These are phyloP conservation scores for Talaromyces liani DNA, from an alignment of 495 filamentous ascomycete genomes.

Conservation along the genomic window DNA sequence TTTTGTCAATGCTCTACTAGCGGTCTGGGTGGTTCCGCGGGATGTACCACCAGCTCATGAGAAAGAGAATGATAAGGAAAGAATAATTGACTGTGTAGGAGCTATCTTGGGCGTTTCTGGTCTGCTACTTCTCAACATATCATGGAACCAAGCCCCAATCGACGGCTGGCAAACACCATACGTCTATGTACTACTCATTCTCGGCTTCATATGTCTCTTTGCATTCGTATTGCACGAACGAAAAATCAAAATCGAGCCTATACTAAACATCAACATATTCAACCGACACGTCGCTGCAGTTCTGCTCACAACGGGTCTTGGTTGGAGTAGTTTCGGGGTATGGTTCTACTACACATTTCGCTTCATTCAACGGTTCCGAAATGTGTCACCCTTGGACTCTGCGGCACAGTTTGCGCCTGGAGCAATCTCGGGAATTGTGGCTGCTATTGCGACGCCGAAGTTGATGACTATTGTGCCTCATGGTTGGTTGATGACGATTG, in stretches of 20 bases:
- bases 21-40: background rate
- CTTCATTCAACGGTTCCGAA: constrained; percentile 24
- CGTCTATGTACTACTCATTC: constrained; percentile 36
- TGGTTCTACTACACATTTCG: constrained; percentile 37
- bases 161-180: constrained; percentile 39
- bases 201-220: constrained; percentile 24
- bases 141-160: constrained; percentile 42
- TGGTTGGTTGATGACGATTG: constrained; percentile 34
- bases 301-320: constrained; percentile 20
- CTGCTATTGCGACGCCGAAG: constrained; percentile 26
- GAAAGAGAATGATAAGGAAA: background rate
- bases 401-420: constrained; percentile 28
- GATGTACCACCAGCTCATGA: constrained; percentile 6
- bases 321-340: constrained; percentile 38
- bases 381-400: constrained; percentile 20
- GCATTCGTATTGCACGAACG: constrained; percentile 15
- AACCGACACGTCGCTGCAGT: constrained; percentile 23
- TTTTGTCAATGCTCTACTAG: constrained; percentile 9
- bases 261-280: background rate
- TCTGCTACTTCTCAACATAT: constrained; percentile 37
- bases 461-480: constrained; percentile 27
- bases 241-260: background rate
- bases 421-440: constrained; percentile 26
- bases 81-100: constrained; percentile 35
- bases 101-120: constrained; percentile 28